These are phyloP conservation scores for Suillus fuscotomentosus DNA, from an alignment of 768 basidiomycete genomes.

Conservation along the genomic window DNA sequence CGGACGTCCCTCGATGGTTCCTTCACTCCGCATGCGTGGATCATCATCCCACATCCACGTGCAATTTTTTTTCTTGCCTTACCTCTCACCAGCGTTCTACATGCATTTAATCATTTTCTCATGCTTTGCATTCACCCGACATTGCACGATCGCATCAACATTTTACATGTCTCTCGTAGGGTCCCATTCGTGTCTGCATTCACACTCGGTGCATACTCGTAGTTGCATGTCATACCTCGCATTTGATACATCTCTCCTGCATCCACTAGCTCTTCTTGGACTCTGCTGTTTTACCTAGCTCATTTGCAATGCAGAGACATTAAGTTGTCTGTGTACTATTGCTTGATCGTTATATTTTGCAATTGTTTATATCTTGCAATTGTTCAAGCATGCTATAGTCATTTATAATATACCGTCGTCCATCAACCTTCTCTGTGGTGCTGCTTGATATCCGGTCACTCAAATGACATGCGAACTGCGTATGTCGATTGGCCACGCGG, in stretches of 20 bases:
- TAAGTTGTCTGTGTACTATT: conserved; percentile 2
- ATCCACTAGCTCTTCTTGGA: conserved; percentile 15
- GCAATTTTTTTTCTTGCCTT: conserved; percentile 14
- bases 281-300: conserved; percentile 12
- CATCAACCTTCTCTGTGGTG: not conserved
- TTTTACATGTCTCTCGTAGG: conserved; percentile 16
- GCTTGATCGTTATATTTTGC: not conserved
- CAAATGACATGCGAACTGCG: not conserved
- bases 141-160: conserved; percentile 15
- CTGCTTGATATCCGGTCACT: not conserved
- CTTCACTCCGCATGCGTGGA: not conserved
- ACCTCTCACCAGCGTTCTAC: conserved; percentile 17
- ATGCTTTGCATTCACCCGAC: conserved; percentile 15
- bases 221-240: conserved; percentile 25
- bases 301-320: conserved; percentile 5
- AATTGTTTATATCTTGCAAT: not conserved
- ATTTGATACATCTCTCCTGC: conserved; percentile 11
- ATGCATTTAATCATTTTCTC: conserved; percentile 19
- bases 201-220: conserved; percentile 9
- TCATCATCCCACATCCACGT: conserved; percentile 7
- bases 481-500: not conserved
- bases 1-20: not conserved
- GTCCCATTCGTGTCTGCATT: conserved; percentile 10
- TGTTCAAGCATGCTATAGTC: not conserved
- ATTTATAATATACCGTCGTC: conserved; percentile 2